Conservation (phyloP, 805 yeast genomes). For the Kodamaea neixiangensis region DNA sequence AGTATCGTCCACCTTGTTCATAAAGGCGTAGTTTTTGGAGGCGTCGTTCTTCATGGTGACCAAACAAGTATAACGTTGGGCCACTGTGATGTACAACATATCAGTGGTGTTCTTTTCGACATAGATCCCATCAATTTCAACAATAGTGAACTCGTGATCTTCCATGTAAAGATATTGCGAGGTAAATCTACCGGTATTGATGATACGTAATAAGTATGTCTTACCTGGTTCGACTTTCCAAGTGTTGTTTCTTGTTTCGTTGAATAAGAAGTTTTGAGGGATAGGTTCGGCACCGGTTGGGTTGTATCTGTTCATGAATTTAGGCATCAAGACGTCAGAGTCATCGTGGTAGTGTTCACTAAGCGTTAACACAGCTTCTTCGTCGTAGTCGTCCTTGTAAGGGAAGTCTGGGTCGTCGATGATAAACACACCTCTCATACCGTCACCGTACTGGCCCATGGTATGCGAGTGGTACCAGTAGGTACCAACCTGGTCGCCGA, state of each 20-base stretch:
- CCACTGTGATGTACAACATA: constrained; percentile 78
- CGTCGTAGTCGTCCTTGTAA: constrained; percentile 64
- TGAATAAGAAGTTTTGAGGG: constrained; percentile 78
- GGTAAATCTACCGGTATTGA: constrained; percentile 88
- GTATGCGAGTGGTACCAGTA: constrained; percentile 98
- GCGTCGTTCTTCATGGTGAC: constrained; percentile 68
- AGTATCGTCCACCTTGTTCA: constrained; percentile 75
- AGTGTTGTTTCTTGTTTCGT: constrained; percentile 77
- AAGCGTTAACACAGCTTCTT: constrained; percentile 67
- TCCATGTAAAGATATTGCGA: constrained; percentile 89
- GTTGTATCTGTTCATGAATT: constrained; percentile 71
- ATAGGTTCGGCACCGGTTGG: constrained; percentile 99
- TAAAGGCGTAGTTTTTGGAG: constrained; percentile 71
- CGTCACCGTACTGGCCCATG: constrained; percentile 89
- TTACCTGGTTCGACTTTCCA: constrained; percentile 81
- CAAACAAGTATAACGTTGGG: constrained; percentile 87
- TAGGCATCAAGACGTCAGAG: constrained; percentile 50
- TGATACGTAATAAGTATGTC: constrained; percentile 77
- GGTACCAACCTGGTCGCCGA: constrained; percentile 80
- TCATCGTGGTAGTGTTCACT: constrained; percentile 87
- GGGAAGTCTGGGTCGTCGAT: constrained; percentile 71
- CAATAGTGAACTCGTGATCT: constrained; percentile 81
- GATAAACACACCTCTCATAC: constrained; percentile 78
- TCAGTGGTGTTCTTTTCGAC: constrained; percentile 74
- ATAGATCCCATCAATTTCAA: constrained; percentile 90